Percentiles rank a stretch among this genome's conserved stretches.
Conservation (phyloP, 1,139 yeast species). For the Yamadazyma dendronema region DNA sequence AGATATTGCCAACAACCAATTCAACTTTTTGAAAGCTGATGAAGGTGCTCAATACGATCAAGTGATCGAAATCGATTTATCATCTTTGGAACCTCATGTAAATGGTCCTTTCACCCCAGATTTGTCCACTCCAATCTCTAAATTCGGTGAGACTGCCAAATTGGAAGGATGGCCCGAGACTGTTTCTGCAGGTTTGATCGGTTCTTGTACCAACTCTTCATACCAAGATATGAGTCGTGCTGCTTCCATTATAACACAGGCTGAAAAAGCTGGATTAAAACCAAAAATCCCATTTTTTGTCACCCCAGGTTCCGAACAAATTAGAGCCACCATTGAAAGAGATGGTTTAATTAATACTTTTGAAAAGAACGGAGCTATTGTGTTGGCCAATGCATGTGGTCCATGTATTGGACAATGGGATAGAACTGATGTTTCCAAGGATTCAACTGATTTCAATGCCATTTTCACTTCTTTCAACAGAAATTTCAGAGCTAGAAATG, state of each 20-base stretch:
- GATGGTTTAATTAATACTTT: conserved; percentile 85
- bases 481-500: conserved; percentile 95
- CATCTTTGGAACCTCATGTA: conserved; percentile 79
- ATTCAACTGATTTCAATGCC: conserved; percentile 67
- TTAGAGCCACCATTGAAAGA: conserved; percentile 94
- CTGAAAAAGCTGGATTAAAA: conserved; percentile 79
- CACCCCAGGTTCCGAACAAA: conserved; percentile 98
- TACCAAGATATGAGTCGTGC: conserved; percentile 98
- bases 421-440: conserved; percentile 64
- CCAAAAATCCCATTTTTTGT: conserved; percentile 92
- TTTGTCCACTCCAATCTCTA: conserved; percentile 79
- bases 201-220: conserved; percentile 96
- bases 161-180: conserved; percentile 77
- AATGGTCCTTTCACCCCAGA: conserved; percentile 97
- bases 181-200: conserved; percentile 89
- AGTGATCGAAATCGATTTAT: conserved; percentile 74
- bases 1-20: conserved; percentile 57
- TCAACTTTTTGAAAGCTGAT: conserved; percentile 72
- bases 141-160: conserved; percentile 61
- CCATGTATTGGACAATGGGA: conserved; percentile 99
- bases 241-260: conserved; percentile 81
- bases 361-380: conserved; percentile 82
- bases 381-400: conserved; percentile 96
- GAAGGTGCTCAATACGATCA: conserved; percentile 81
- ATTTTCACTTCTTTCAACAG: conserved; percentile 95